These are phyloP conservation scores for Sutorius australiensis DNA, from an alignment of 768 basidiomycete species.

Conservation along the genomic window DNA sequence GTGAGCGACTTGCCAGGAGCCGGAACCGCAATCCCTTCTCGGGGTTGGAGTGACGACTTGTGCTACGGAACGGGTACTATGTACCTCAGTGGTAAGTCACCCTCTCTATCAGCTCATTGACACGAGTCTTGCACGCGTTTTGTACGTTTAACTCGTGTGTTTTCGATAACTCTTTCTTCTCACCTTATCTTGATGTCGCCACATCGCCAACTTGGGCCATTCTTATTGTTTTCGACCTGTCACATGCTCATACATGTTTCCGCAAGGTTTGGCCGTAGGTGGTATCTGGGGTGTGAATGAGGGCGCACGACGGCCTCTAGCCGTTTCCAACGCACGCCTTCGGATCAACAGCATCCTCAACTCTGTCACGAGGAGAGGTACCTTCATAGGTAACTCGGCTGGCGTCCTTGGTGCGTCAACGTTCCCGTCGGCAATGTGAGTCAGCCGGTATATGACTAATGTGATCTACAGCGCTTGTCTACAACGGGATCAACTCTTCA, in stretches of 20 bases:
- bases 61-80: constrained; percentile 99
- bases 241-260: constrained; percentile 68
- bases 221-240: constrained; percentile 78
- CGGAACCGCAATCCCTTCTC: constrained; percentile 84
- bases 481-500: constrained; percentile 94
- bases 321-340: constrained; percentile 79
- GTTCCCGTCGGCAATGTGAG: constrained; percentile 29
- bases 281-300: constrained; percentile 96
- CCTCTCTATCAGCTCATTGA: constrained; percentile 55
- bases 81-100: constrained; percentile 88
- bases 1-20: constrained; percentile 86
- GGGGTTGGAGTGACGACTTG: constrained; percentile 98
- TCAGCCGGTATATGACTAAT: constrained; percentile 36
- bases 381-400: constrained; percentile 97
- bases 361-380: constrained; percentile 93
- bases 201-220: constrained; percentile 52
- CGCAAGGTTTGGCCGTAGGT: constrained; percentile 87
- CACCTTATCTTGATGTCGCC: constrained; percentile 65
- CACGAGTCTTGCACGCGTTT: constrained; percentile 43
- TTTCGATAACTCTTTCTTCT: constrained; percentile 46
- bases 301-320: constrained; percentile 83
- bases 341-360: constrained; percentile 97
- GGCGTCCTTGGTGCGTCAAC: constrained; percentile 86
- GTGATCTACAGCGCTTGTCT: constrained; percentile 71
- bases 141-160: constrained; percentile 48